phyloP scores from a whole-genome alignment of 225 moss, liverwort and hornwort genomes.

The Bryum argenteum region DNA sequence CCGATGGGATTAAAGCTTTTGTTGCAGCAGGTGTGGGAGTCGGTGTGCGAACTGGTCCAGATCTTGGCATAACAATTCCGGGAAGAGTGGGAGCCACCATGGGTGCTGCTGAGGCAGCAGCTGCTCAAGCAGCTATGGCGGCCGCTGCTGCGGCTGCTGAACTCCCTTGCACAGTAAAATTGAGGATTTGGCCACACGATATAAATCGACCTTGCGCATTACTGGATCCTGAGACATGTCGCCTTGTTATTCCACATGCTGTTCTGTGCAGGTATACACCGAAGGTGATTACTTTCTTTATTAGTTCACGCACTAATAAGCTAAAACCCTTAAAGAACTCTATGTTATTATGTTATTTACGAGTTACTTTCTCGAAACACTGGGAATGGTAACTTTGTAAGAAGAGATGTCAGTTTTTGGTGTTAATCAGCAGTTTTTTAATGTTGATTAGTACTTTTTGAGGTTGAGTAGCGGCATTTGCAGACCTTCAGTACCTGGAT shows the following conservation, averaged over 20 bases:
- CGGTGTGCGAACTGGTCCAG: constrained; percentile 52
- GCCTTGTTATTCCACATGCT: constrained; percentile 96
- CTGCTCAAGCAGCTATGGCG: constrained; percentile 79
- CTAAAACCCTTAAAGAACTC: neutral
- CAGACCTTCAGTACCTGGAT: constrained; percentile 1
- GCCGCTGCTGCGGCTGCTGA: constrained; percentile 77
- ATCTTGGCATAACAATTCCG: constrained; percentile 57
- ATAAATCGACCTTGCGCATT: constrained; percentile 84
- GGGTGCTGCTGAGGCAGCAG: constrained; percentile 79
- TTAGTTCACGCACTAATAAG: neutral
- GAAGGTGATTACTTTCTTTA: neutral
- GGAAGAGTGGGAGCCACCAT: constrained; percentile 78
- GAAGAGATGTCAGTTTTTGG: too few species aligned
- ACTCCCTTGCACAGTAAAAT: constrained; percentile 97
- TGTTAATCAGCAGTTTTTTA: neutral
- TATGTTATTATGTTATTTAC: neutral
- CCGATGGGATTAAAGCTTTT: constrained; percentile 25
- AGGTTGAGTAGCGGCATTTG: neutral
- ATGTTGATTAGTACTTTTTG: neutral
- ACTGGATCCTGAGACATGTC: constrained; percentile 86
- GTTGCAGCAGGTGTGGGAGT: constrained; percentile 49
- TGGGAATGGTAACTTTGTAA: too few species aligned
- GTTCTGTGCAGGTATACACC: constrained; percentile 88
- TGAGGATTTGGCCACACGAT: constrained; percentile 99
- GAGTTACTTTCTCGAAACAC: neutral